Percentiles rank a stretch among this genome's conserved stretches.
phyloP scores from a whole-genome alignment of 306 rosid genomes.

The Malus orientalis region DNA sequence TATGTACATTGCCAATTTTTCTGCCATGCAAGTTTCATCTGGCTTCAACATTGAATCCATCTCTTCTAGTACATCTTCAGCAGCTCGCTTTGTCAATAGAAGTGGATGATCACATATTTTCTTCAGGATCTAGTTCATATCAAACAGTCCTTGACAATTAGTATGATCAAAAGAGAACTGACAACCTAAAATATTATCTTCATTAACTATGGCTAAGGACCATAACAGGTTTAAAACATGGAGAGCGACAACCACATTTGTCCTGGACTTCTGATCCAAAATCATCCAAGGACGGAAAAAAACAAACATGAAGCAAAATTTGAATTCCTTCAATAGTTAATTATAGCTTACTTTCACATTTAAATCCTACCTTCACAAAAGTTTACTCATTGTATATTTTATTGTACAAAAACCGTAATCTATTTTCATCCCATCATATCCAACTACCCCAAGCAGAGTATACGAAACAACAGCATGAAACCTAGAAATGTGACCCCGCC shows the following conservation, averaged over 20 bases:
- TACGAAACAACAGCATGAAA: background rate
- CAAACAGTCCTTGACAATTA: constrained; percentile 9
- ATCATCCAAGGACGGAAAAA: background rate
- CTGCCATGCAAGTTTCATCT: constrained; percentile 60
- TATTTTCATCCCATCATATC: background rate
- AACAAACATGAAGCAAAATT: background rate
- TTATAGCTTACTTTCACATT: background rate
- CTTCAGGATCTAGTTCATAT: constrained; percentile 59
- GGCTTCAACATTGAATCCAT: constrained; percentile 65
- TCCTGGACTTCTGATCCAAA: background rate
- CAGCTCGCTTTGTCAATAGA: constrained; percentile 83
- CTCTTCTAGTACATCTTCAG: constrained; percentile 88
- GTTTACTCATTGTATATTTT: background rate
- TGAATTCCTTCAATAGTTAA: background rate
- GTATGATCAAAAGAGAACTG: background rate
- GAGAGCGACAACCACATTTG: background rate
- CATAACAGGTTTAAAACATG: background rate
- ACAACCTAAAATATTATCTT: background rate
- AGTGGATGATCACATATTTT: constrained; percentile 94
- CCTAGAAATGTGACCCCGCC: too few relatives aligned
- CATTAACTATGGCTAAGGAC: background rate
- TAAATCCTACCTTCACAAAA: background rate
- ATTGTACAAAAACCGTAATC: background rate
- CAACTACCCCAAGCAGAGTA: background rate
- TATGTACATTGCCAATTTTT: constrained; percentile 65